phyloP scores from a whole-genome alignment of 495 filamentous ascomycete species.

The Lasiosphaeria miniovina region DNA sequence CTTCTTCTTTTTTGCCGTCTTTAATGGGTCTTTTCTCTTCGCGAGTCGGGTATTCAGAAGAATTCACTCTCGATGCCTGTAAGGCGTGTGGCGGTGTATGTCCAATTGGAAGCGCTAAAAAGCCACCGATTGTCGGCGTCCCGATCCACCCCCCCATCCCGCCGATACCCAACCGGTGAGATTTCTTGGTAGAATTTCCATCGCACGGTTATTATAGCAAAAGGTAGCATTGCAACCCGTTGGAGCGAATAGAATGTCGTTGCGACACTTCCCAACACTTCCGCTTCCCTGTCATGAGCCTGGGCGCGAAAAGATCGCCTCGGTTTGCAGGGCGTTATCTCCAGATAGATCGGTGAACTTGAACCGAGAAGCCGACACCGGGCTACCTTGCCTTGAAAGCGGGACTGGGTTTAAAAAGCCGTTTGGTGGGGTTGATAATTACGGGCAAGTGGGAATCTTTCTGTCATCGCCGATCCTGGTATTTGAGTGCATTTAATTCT shows the following conservation, averaged over 20 bases:
- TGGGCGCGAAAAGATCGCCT: background rate
- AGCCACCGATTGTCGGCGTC: background rate
- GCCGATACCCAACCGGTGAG: background rate
- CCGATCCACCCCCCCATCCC: background rate
- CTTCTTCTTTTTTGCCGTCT: background rate
- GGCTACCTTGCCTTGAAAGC: background rate
- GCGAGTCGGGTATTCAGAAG: background rate
- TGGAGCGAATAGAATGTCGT: too few species aligned
- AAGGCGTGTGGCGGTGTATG: background rate
- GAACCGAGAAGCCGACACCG: background rate
- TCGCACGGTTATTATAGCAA: too few species aligned
- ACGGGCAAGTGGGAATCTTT: background rate
- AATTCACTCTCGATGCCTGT: background rate
- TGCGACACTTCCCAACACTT: too few species aligned
- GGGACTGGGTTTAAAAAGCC: slow-evolving; percentile 1
- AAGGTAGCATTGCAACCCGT: too few species aligned
- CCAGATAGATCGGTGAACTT: background rate
- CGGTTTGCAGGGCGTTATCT: background rate
- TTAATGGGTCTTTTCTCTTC: background rate
- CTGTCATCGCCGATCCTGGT: background rate
- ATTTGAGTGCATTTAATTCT: slow-evolving; percentile 1
- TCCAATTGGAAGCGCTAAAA: background rate
- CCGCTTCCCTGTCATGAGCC: too few species aligned
- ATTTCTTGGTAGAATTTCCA: background rate
- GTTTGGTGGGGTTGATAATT: background rate